Evolutionary conservation across 768 basidiomycete genomes (phyloP).

Genomic region (Naganishia kalamii): DNA sequence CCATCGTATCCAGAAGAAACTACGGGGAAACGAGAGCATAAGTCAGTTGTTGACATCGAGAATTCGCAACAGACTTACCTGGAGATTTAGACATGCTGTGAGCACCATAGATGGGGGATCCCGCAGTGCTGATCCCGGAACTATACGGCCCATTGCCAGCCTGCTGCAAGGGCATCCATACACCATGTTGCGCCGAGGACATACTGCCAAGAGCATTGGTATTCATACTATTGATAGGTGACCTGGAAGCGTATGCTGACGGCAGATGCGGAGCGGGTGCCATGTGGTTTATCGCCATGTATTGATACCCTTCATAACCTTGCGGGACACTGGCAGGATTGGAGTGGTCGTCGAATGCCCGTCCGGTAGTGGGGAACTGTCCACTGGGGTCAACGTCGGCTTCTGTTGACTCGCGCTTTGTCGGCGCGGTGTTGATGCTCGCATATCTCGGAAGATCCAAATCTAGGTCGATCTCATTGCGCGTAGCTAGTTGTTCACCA

Average conservation of each 20-base stretch:
- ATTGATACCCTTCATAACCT: constrained; percentile 7
- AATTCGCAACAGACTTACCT: not conserved
- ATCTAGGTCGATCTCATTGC: not conserved
- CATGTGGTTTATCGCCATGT: constrained; percentile 1
- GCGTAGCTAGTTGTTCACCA: not conserved
- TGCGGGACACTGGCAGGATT: not conserved
- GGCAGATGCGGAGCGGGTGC: not conserved
- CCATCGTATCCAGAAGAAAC: constrained; percentile 11
- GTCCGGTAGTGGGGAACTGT: not conserved
- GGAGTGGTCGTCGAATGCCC: not conserved
- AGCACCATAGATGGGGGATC: not conserved
- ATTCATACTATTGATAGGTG: constrained; percentile 4
- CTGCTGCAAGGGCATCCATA: constrained; percentile 22
- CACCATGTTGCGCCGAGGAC: constrained; percentile 15
- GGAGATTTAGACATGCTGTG: constrained; percentile 10
- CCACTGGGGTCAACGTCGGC: not conserved
- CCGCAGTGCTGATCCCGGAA: not conserved
- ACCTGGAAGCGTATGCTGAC: not conserved
- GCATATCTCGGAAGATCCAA: constrained; percentile 17
- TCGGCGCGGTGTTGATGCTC: constrained; percentile 1
- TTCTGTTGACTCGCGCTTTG: not conserved
- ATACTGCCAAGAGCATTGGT: not conserved
- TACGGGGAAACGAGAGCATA: not conserved
- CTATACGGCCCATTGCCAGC: constrained; percentile 1
- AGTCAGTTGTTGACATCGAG: not conserved